These are phyloP conservation scores for Beta macrorhiza DNA, from an alignment of 179 eudicot genomes.

Conservation along the genomic window DNA sequence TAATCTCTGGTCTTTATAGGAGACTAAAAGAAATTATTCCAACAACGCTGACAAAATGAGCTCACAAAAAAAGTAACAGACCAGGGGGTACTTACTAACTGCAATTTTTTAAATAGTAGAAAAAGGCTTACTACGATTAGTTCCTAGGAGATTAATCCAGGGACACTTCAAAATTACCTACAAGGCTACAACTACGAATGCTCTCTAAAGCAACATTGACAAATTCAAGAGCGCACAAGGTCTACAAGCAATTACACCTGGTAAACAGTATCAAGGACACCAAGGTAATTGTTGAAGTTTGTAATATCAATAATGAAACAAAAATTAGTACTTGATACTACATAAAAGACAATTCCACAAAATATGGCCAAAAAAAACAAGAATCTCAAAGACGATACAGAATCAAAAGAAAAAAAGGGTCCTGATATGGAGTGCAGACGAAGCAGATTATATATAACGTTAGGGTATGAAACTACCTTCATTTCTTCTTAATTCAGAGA, in stretches of 20 bases:
- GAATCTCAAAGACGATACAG: not conserved
- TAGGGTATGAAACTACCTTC: conserved; percentile 87
- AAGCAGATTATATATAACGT: conserved; percentile 40
- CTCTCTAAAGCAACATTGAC: not conserved
- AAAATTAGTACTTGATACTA: not conserved
- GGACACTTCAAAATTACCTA: not conserved
- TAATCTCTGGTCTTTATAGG: not conserved
- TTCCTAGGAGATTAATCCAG: not conserved
- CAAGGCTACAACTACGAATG: not conserved
- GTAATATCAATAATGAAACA: not conserved
- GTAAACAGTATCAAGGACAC: not conserved
- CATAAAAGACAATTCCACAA: not conserved
- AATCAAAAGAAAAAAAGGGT: conserved; percentile 3
- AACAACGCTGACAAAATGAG: not conserved
- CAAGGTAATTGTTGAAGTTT: not conserved
- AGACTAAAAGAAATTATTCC: not conserved
- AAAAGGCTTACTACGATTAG: not conserved
- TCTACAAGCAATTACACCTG: not conserved
- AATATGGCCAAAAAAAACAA: not conserved
- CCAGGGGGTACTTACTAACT: not conserved
- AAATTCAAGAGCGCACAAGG: not conserved
- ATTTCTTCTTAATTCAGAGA: conserved; percentile 91
- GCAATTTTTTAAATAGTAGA: too few species aligned
- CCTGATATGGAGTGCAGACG: conserved; percentile 20
- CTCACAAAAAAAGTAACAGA: not conserved